Evolutionary conservation across 768 basidiomycete species (phyloP), one percentile per base, ranked within the genome.

Genomic region (Candolleomyces eurysporus): DNA sequence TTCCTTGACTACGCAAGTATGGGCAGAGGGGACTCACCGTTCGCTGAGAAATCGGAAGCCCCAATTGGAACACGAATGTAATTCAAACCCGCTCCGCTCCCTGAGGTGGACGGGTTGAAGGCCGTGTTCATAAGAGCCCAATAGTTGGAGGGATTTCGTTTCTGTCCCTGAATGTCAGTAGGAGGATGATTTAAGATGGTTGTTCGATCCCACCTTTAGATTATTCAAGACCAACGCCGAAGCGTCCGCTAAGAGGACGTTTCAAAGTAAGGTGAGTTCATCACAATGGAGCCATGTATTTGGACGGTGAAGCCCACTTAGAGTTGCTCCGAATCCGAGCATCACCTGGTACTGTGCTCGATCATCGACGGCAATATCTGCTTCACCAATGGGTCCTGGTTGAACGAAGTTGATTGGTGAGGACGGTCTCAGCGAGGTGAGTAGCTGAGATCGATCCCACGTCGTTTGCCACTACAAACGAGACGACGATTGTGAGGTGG

Each of bases 61-160:
- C 90, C 90, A 14, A 92, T 78, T 0, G 90, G 83, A 43, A 91
- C 76, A 10, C 90, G 83, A 53, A 92, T 72, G 66, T 88, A 89
- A 48, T 84, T 85, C 56, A 92, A 73, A 1, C 89, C 90, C 30
- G 90, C 89, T 6, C 83, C 78, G 59, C 84, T 76, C 11, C 81
- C 80, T 0, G 79, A 85, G 68, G 91, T 84, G 1, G 82, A 81
- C 16, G 85, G 81, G 57, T 83, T 75, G 67, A 90, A 91, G 65
- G 89, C 79, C 62, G 83, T 79, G 39, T 79, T 75, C 43, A 91
- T 68, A 6, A 91, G 66, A 10, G 75, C 72, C 78, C 82, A 84
- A 66, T 92, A 91, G 66, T 79, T 86, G 17, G 65, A 75, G 0
- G 81, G 69, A 65, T 89, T 84, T 68, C 68, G 76, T 3, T 69